These are phyloP conservation scores for Pichia sp. DNA, from an alignment of 1,139 yeast genomes.

Conservation along the genomic window DNA sequence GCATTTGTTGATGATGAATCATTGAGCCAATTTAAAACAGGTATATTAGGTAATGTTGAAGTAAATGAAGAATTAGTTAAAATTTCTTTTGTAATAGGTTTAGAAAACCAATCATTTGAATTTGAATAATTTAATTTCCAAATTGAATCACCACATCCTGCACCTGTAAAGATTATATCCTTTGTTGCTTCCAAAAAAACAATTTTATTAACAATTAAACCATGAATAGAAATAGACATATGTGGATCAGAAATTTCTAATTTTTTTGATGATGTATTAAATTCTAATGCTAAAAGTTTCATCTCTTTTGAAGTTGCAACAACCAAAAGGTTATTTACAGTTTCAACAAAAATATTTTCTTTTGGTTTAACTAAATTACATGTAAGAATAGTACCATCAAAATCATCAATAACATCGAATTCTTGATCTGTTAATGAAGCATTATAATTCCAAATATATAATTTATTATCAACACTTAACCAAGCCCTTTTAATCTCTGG, in stretches of 20 bases:
- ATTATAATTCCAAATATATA: slow-evolving; percentile 77
- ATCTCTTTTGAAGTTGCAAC: slow-evolving; percentile 79
- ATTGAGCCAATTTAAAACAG: slow-evolving; percentile 25
- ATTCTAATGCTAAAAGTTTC: slow-evolving; percentile 68
- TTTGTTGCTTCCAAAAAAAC: slow-evolving; percentile 57
- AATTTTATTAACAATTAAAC: slow-evolving; percentile 64
- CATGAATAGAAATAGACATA: slow-evolving; percentile 72
- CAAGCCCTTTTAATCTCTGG: slow-evolving; percentile 80
- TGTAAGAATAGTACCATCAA: slow-evolving; percentile 68
- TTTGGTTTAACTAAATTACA: slow-evolving; percentile 77
- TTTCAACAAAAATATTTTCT: slow-evolving; percentile 69
- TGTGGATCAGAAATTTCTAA: slow-evolving; percentile 78
- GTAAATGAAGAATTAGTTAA: slow-evolving; percentile 64
- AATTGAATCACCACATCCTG: slow-evolving; percentile 67
- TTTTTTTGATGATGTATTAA: slow-evolving; percentile 34
- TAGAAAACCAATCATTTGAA: slow-evolving; percentile 81
- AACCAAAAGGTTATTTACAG: slow-evolving; percentile 64
- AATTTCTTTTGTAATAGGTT: slow-evolving; percentile 77
- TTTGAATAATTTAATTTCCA: slow-evolving; percentile 89
- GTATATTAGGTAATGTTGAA: slow-evolving; percentile 34
- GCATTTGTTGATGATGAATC: slow-evolving; percentile 27
- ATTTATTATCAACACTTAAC: slow-evolving; percentile 77
- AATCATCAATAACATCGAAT: slow-evolving; percentile 75
- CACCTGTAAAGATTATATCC: slow-evolving; percentile 77
- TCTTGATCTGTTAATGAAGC: slow-evolving; percentile 52